A percentile compares a stretch with the other conserved stretches of the same genome.
Conservation (phyloP, 331 rosid species). For the Acacia pycnantha region DNA sequence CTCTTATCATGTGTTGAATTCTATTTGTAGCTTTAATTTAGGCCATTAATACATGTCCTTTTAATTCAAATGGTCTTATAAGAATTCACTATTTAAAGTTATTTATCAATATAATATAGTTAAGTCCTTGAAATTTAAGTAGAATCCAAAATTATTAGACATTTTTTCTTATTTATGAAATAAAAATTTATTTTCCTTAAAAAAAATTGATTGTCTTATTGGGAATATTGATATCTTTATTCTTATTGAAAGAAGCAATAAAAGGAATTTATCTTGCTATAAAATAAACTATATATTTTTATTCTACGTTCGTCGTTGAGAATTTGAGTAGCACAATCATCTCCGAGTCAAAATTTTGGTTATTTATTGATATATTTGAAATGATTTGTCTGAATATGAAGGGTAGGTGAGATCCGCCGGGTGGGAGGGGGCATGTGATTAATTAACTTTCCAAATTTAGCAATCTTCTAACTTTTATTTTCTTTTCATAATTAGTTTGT, state of each 20-base stretch:
- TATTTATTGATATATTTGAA: not conserved
- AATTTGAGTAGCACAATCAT: not conserved
- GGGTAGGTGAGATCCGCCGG: slow-evolving; percentile 6
- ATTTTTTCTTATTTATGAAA: not conserved
- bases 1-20: too few relatives aligned
- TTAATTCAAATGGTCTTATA: too few relatives aligned
- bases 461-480: not conserved
- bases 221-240: too few relatives aligned
- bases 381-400: not conserved
- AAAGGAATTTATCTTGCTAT: not conserved
- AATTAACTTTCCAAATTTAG: not conserved
- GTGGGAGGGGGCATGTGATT: not conserved
- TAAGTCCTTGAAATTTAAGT: too few relatives aligned
- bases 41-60: too few relatives aligned
- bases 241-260: not conserved
- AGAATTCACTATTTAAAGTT: too few relatives aligned
- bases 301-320: not conserved
- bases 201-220: not conserved
- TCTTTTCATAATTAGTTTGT: not conserved
- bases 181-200: not conserved
- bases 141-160: not conserved
- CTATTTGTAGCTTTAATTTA: too few relatives aligned
- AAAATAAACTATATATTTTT: not conserved
- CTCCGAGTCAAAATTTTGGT: not conserved
- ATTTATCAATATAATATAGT: too few relatives aligned